Percentiles rank a stretch among this genome's conserved stretches.
Evolutionary conservation across 306 rosid species (phyloP).

Genomic region (Ormosia emarginata): DNA sequence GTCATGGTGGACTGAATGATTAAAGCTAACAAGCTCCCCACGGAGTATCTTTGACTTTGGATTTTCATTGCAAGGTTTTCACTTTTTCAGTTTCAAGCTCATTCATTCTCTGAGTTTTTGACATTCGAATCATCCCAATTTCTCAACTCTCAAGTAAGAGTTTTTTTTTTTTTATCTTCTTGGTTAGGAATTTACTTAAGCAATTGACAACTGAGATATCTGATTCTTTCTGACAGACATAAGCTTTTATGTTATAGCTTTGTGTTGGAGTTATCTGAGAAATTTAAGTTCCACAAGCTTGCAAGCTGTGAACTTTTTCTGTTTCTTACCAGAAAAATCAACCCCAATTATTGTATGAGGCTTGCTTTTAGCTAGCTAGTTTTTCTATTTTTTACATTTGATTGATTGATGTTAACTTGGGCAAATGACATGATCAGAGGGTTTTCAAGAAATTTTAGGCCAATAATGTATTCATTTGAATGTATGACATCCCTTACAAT

Average conservation of each 20-base stretch:
- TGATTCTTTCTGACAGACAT: neutral
- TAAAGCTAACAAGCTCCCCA: slow-evolving; percentile 30
- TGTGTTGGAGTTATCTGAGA: slow-evolving; percentile 12
- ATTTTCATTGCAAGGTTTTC: neutral
- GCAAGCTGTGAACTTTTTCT: neutral
- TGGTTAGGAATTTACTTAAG: neutral
- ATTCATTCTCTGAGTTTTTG: neutral
- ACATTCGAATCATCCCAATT: slow-evolving; percentile 13
- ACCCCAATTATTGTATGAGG: neutral
- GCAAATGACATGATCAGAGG: neutral
- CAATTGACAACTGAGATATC: neutral
- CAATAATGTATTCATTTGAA: neutral
- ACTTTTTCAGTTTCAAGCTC: slow-evolving; percentile 7
- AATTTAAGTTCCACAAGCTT: neutral
- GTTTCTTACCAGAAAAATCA: neutral
- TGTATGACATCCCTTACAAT: neutral
- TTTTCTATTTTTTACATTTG: neutral
- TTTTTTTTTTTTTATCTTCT: neutral
- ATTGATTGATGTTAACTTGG: neutral
- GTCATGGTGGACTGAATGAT: slow-evolving; percentile 9
- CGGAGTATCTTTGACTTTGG: slow-evolving; percentile 37
- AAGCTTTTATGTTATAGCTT: neutral
- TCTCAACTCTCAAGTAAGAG: slow-evolving; percentile 22
- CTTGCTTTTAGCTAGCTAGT: neutral
- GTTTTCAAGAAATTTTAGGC: neutral